Evolutionary conservation across 139 green algal genomes (phyloP).

Genomic region (Chlorella sp.): DNA sequence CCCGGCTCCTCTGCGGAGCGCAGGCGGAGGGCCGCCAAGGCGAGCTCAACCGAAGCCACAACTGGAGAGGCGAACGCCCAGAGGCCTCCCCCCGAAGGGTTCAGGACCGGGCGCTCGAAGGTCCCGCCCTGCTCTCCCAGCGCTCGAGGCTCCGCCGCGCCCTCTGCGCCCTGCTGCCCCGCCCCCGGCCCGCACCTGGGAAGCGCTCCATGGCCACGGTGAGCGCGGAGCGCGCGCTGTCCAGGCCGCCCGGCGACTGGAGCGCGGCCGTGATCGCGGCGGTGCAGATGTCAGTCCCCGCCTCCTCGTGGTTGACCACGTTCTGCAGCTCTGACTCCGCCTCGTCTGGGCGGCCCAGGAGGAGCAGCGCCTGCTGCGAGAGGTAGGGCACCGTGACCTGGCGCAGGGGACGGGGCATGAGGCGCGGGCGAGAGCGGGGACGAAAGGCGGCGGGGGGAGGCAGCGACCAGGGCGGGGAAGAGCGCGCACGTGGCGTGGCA

Average conservation of each 20-base stretch:
- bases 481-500: no score
- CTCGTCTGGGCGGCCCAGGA: neutral
- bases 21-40: neutral
- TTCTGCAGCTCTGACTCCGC: slow-evolving; percentile 23
- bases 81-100: neutral
- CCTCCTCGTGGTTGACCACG: slow-evolving; percentile 28
- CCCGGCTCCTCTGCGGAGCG: slow-evolving; percentile 8
- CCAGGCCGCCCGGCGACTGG: slow-evolving; percentile 1
- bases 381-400: no score
- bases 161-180: no score
- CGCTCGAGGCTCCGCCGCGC: no score
- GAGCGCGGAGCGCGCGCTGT: slow-evolving; percentile 1
- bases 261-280: slow-evolving; percentile 20
- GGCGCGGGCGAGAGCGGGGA: neutral
- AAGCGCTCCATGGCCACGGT: slow-evolving; percentile 24
- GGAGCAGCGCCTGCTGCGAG: neutral
- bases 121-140: neutral
- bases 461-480: no score
- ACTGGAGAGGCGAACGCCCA: neutral
- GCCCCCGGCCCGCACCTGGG: neutral
- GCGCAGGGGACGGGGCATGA: no score
- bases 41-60: neutral
- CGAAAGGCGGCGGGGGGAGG: no score
- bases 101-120: neutral
- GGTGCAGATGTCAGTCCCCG: slow-evolving; percentile 13